Evolutionary conservation across 108 stramenopile species (phyloP), one percentile per base, ranked within the genome.

Genomic region (Cyclotella cryptica): DNA sequence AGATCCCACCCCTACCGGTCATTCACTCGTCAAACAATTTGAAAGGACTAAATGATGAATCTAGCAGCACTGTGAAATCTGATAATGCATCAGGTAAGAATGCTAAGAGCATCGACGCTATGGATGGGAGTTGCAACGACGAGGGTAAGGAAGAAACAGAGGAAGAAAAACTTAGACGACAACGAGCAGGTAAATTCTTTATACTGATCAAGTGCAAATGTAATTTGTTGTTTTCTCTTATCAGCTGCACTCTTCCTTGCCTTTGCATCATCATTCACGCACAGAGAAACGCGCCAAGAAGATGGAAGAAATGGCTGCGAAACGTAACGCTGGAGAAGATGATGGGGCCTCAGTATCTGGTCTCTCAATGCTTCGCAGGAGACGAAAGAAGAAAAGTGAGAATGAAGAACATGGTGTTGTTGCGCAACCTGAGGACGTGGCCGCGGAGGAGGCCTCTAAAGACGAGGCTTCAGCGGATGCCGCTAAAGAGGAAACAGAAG

Each of bases 271-370:
- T 39, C 14, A 0, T 39, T 14, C 29, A 65, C 47, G 44, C 60
- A 2, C 43, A 65, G 81, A 76, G 49, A 71, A 52, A 51, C 75
- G 81, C 12, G 81, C 81, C 22, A 77, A 72, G 47, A 83, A 83
- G 81, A 68, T 83, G 49, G 81, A 76, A 66, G 81, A 62, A 41
- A 83, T 83, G 65, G 71, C 75, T n/a, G 70, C 71, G 13, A 72
- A 53, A 35, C 71, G 81, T 7, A 71, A 72, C 21, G 57, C 70
- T 12, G 75, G 74, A 21, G 43, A 58, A 13, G 75, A 72, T 0
- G 81, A 83, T 69, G 66, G 53, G 29, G 72, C 81, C 3, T 65
- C 81, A 42, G 75, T 77, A 14, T 77, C 81, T 58, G 81, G 81
- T 27, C 72, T 83, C 43, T 83, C 81, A n/a, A 72, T 55, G 44